phyloP scores from a whole-genome alignment of 257 asterid genomes.

The Eucommia ulmoides region DNA sequence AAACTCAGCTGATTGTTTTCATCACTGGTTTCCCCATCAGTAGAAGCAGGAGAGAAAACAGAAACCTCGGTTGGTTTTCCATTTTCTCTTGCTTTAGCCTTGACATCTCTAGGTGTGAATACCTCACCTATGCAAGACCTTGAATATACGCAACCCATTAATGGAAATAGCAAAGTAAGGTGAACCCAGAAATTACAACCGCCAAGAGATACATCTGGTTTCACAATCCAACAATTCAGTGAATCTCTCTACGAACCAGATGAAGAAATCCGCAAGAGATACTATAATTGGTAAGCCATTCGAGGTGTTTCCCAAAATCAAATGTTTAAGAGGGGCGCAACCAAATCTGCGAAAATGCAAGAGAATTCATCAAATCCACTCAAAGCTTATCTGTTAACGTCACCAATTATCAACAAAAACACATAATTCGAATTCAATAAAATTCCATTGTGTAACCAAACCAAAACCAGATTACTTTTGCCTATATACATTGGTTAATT shows the following conservation, averaged over 20 bases:
- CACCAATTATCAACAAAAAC: not conserved
- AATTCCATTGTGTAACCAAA: not conserved
- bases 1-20: constrained; percentile 36
- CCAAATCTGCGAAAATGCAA: not conserved
- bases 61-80: constrained; percentile 39
- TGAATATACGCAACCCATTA: constrained; percentile 92
- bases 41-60: constrained; percentile 43
- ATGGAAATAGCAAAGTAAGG: constrained; percentile 23
- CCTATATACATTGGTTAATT: not conserved
- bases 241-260: not conserved
- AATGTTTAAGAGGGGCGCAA: too few relatives aligned
- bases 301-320: too few relatives aligned
- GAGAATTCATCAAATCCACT: not conserved
- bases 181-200: constrained; percentile 20
- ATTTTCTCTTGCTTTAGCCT: constrained; percentile 35
- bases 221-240: constrained; percentile 5
- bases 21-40: constrained; percentile 41
- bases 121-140: constrained; percentile 75
- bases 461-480: too few relatives aligned
- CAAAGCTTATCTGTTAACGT: not conserved
- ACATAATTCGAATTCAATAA: not conserved
- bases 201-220: constrained; percentile 31
- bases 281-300: too few relatives aligned
- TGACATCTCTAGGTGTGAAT: constrained; percentile 58
- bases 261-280: not conserved